Conservation (phyloP, 2,329 filamentous ascomycete species). For the Hypoxylon sp. region DNA sequence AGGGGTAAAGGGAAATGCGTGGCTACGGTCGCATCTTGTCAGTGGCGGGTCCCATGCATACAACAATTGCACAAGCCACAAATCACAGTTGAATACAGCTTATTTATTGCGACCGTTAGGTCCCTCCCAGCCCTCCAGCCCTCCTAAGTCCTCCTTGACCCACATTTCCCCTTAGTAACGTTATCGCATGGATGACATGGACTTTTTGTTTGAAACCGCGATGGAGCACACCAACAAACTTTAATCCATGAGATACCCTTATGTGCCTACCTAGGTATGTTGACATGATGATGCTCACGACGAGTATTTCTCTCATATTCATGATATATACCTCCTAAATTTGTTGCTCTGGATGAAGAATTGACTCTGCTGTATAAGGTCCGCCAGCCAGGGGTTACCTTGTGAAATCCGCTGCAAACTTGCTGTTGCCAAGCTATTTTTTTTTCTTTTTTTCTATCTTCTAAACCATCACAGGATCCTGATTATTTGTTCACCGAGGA, state of each 20-base stretch:
- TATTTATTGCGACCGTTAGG: conserved; percentile 20
- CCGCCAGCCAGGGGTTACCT: neutral
- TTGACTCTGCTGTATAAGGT: neutral
- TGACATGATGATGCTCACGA: neutral
- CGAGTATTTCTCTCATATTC: neutral
- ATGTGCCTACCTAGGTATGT: neutral
- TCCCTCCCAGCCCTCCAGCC: no score
- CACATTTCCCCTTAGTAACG: neutral
- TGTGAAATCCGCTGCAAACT: neutral
- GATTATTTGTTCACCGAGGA: neutral
- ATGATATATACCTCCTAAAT: neutral
- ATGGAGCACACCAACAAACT: conserved; percentile 7
- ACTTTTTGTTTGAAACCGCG: conserved; percentile 14
- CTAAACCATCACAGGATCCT: neutral
- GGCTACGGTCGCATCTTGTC: conserved; percentile 40
- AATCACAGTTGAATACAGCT: neutral
- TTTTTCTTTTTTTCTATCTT: neutral
- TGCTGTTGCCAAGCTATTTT: neutral
- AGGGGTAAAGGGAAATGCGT: conserved; percentile 36
- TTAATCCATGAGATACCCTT: neutral
- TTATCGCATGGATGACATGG: conserved; percentile 24
- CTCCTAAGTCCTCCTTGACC: neutral
- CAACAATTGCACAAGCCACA: conserved; percentile 29
- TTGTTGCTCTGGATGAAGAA: neutral
- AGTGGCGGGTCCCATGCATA: conserved; percentile 36